These are phyloP conservation scores for Podospora anserina DNA, from an alignment of 495 filamentous ascomycete genomes.

Conservation along the genomic window DNA sequence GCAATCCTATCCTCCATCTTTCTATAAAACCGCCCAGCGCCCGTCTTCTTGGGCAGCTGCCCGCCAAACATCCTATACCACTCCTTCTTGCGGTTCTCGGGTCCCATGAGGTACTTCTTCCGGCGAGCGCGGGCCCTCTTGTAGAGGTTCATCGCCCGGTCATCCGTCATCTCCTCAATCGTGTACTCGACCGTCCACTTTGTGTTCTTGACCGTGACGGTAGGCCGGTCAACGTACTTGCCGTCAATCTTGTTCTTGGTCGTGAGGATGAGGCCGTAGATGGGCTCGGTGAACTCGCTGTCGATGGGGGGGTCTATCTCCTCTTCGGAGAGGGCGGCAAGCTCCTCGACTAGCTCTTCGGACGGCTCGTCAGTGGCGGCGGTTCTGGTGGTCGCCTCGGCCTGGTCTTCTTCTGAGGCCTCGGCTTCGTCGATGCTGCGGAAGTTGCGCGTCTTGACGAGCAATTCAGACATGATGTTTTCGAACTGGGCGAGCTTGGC, in stretches of 20 bases:
- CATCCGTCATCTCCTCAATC: slow-evolving; percentile 51
- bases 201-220: slow-evolving; percentile 46
- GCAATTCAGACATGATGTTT: slow-evolving; percentile 39
- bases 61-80: slow-evolving; percentile 40
- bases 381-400: not conserved
- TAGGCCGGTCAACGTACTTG: slow-evolving; percentile 57
- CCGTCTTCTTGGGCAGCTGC: slow-evolving; percentile 28
- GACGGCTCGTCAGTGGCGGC: not conserved
- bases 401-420: not conserved
- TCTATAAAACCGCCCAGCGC: slow-evolving; percentile 29
- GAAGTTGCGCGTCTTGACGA: slow-evolving; percentile 23
- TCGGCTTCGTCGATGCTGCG: not conserved
- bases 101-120: slow-evolving; percentile 32
- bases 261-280: slow-evolving; percentile 59
- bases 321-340: not conserved
- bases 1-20: slow-evolving; percentile 19
- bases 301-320: slow-evolving; percentile 8
- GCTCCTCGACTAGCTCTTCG: slow-evolving; percentile 3
- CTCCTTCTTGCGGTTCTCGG: slow-evolving; percentile 36
- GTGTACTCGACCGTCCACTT: slow-evolving; percentile 76
- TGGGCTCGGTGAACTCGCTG: slow-evolving; percentile 15
- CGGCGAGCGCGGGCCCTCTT: slow-evolving; percentile 50
- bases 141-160: slow-evolving; percentile 50
- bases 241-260: slow-evolving; percentile 73
- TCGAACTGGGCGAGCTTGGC: slow-evolving; percentile 40